Percentiles rank a stretch among this genome's conserved stretches.
These are phyloP conservation scores for Blastocystis sp. DNA, from an alignment of 352 stramenopile genomes.

Conservation along the genomic window DNA sequence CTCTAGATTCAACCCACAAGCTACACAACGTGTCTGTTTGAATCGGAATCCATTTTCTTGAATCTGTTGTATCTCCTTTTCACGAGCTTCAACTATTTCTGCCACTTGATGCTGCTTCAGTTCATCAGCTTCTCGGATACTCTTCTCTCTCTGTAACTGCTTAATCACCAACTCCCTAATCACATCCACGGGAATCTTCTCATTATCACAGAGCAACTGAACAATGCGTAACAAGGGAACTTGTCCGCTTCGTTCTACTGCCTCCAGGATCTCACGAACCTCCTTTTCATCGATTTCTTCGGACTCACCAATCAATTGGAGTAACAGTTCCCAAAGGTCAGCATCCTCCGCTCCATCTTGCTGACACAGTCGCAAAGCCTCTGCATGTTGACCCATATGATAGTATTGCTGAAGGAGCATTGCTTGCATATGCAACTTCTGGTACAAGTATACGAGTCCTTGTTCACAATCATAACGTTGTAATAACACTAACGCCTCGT, in stretches of 20 bases:
- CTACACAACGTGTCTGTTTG: slow-evolving; percentile 76
- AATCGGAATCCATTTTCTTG: slow-evolving; percentile 67
- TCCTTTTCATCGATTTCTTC: not conserved
- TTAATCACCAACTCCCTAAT: not conserved
- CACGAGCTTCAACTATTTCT: not conserved
- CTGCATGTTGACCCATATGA: slow-evolving; percentile 79
- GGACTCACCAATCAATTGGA: not conserved
- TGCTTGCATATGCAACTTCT: slow-evolving; percentile 84
- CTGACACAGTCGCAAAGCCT: slow-evolving; percentile 77
- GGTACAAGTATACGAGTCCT: slow-evolving; percentile 83
- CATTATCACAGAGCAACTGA: slow-evolving; percentile 29
- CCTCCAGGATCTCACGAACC: slow-evolving; percentile 65
- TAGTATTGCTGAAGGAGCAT: slow-evolving; percentile 86
- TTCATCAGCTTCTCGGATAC: not conserved
- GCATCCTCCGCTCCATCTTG: slow-evolving; percentile 79
- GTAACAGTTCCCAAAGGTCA: slow-evolving; percentile 74
- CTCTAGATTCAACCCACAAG: slow-evolving; percentile 79
- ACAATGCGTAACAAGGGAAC: slow-evolving; percentile 9
- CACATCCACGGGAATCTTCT: not conserved
- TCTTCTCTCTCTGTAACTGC: not conserved
- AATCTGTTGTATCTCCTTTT: not conserved
- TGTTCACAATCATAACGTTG: slow-evolving; percentile 81
- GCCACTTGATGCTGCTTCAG: not conserved
- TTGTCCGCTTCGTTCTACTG: not conserved
- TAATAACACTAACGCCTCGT: slow-evolving; percentile 83